Conservation (phyloP, 2,329 filamentous ascomycete species). For the Cladosporium sp. region DNA sequence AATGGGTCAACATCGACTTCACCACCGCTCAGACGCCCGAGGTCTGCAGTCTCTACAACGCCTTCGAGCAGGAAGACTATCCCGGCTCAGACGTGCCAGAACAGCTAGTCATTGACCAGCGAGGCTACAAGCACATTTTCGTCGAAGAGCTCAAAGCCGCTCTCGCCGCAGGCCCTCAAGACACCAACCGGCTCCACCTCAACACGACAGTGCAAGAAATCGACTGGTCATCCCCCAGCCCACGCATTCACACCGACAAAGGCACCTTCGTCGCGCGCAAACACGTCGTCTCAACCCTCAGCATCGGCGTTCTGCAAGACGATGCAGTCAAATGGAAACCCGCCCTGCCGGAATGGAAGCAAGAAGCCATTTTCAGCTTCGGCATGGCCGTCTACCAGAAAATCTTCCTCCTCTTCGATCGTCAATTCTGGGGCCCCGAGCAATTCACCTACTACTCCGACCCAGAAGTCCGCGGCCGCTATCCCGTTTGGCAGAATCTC, state of each 20-base stretch:
- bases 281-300: conserved; percentile 64
- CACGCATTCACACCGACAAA: conserved; percentile 23
- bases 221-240: conserved; percentile 15
- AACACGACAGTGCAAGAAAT: conserved; percentile 9
- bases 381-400: conserved; percentile 70
- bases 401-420: conserved; percentile 64
- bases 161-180: not conserved
- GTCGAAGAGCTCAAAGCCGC: conserved; percentile 9
- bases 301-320: conserved; percentile 62
- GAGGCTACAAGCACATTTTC: conserved; percentile 10
- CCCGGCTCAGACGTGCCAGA: conserved; percentile 3
- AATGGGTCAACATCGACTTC: conserved; percentile 11
- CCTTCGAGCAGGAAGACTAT: conserved; percentile 11
- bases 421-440: conserved; percentile 59
- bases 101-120: conserved; percentile 5
- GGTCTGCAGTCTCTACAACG: conserved; percentile 7
- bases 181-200: not conserved
- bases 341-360: conserved; percentile 59
- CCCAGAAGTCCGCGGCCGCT: conserved; percentile 46
- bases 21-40: conserved; percentile 5
- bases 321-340: conserved; percentile 56
- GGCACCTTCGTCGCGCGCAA: conserved; percentile 35
- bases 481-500: conserved; percentile 62
- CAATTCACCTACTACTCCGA: conserved; percentile 53
- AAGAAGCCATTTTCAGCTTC: conserved; percentile 58